These are phyloP conservation scores for Trapa bicornis DNA, from an alignment of 345 rosid species.

Conservation along the genomic window DNA sequence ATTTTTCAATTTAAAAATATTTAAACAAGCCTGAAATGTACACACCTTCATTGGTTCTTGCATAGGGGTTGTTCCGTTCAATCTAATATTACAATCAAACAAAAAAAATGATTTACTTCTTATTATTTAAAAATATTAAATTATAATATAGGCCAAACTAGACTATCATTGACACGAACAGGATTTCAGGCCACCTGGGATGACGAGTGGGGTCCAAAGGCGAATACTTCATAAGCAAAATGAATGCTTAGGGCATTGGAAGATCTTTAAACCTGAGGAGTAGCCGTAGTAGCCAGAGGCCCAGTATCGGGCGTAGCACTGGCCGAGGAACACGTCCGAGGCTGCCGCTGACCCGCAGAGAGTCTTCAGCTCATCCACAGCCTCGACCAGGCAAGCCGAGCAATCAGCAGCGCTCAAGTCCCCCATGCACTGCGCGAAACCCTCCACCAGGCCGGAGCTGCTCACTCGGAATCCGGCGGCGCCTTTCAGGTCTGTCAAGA, in stretches of 20 bases:
- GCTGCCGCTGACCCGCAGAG: conserved; percentile 84
- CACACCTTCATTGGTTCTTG: too few species aligned
- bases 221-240: too few species aligned
- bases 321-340: conserved; percentile 67
- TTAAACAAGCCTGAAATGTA: too few species aligned
- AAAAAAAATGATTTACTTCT: too few species aligned
- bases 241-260: background rate
- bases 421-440: conserved; percentile 79
- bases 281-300: conserved; percentile 66
- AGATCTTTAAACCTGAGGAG: conserved; percentile 34
- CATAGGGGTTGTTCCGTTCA: too few species aligned
- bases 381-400: conserved; percentile 49
- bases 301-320: conserved; percentile 85
- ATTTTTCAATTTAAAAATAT: too few species aligned
- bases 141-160: too few species aligned
- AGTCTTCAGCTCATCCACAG: conserved; percentile 49
- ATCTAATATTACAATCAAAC: too few species aligned
- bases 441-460: conserved; percentile 67
- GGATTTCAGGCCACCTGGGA: too few species aligned
- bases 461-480: conserved; percentile 59
- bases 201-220: too few species aligned
- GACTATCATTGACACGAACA: too few species aligned
- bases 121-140: too few species aligned
- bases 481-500: conserved; percentile 51
- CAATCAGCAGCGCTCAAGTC: conserved; percentile 58